Conservation (phyloP, 805 yeast genomes). For the Hanseniaspora vineae region DNA sequence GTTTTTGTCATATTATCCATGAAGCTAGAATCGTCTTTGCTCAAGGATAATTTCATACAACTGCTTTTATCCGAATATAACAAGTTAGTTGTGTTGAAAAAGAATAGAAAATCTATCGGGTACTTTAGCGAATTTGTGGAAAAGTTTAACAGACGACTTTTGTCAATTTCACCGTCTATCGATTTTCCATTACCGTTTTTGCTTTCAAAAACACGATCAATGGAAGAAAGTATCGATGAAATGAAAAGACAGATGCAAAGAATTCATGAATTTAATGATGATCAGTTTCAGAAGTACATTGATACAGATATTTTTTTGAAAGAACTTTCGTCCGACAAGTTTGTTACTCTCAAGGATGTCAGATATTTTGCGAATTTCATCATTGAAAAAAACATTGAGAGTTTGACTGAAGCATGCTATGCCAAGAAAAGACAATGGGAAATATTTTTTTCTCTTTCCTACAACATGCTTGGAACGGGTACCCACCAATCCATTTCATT, state of each 20-base stretch:
- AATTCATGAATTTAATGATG: conserved; percentile 16
- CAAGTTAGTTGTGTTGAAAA: conserved; percentile 7
- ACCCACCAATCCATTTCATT: conserved; percentile 70
- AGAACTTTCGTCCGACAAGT: background rate
- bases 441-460: conserved; percentile 34
- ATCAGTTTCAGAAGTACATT: conserved; percentile 1
- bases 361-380: conserved; percentile 22
- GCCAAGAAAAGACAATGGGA: conserved; percentile 53
- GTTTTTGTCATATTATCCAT: conserved; percentile 67
- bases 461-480: conserved; percentile 53
- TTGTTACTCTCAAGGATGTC: conserved; percentile 21
- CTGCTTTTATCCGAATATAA: conserved; percentile 29
- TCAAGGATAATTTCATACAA: conserved; percentile 56
- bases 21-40: conserved; percentile 62
- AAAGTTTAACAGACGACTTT: conserved; percentile 34
- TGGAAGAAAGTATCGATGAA: conserved; percentile 30
- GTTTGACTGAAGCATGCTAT: conserved; percentile 20
- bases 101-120: conserved; percentile 12
- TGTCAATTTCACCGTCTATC: conserved; percentile 82
- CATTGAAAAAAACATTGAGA: conserved; percentile 19
- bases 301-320: conserved; percentile 1
- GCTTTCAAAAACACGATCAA: conserved; percentile 37
- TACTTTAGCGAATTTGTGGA: conserved; percentile 28
- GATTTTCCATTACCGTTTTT: conserved; percentile 58
- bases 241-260: conserved; percentile 15